Percentiles rank a stretch among this genome's conserved stretches.
These are phyloP conservation scores for Luvunga scandens DNA, from an alignment of 345 rosid species.

Conservation along the genomic window DNA sequence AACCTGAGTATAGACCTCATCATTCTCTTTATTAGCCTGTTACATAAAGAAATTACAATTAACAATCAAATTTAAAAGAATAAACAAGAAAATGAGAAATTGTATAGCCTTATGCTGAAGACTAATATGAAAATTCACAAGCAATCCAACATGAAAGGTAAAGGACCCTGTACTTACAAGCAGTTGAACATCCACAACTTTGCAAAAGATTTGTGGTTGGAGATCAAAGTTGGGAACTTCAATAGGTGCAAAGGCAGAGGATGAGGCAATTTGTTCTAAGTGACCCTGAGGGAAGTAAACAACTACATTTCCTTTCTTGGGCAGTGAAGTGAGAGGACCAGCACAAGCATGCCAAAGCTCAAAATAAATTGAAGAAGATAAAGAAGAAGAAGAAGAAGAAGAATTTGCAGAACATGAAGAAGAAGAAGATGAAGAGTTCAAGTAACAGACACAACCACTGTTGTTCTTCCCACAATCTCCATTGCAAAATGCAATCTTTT, in stretches of 20 bases:
- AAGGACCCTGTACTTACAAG: slow-evolving; percentile 47
- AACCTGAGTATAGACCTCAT: slow-evolving; percentile 82
- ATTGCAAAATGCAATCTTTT: slow-evolving; percentile 48
- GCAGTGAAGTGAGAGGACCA: slow-evolving; percentile 79
- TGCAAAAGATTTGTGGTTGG: slow-evolving; percentile 70
- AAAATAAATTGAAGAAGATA: slow-evolving; percentile 60
- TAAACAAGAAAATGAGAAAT: slow-evolving; percentile 3
- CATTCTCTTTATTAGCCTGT: slow-evolving; percentile 88
- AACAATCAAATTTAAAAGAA: slow-evolving; percentile 17
- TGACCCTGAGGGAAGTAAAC: slow-evolving; percentile 90
- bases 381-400: slow-evolving; percentile 36
- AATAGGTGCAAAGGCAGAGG: slow-evolving; percentile 42
- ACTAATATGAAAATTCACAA: neutral
- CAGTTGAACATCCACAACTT: slow-evolving; percentile 58
- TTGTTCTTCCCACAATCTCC: slow-evolving; percentile 39
- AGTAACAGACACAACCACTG: slow-evolving; percentile 35
- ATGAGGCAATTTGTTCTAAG: slow-evolving; percentile 60
- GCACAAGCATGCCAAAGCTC: slow-evolving; percentile 97
- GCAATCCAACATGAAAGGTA: neutral
- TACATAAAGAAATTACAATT: slow-evolving; percentile 1
- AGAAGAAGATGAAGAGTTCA: slow-evolving; percentile 46
- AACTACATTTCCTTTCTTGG: slow-evolving; percentile 76
- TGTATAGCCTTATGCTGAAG: neutral
- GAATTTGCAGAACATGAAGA: slow-evolving; percentile 54
- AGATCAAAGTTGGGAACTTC: slow-evolving; percentile 56